These are phyloP conservation scores for Coelastrella sp. DNA, from an alignment of 139 green algal species.

Conservation along the genomic window DNA sequence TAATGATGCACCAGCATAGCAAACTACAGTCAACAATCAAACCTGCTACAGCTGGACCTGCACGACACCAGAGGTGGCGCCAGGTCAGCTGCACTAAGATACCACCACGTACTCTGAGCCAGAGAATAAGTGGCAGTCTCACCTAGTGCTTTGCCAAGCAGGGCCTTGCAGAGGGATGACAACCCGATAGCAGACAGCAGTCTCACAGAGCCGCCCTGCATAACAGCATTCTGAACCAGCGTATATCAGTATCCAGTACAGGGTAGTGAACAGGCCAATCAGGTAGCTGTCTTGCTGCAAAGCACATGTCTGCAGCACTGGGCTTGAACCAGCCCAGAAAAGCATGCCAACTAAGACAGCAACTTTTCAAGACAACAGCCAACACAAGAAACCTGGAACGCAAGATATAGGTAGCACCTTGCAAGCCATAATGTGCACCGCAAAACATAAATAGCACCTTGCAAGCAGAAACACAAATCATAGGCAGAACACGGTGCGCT, in stretches of 20 bases:
- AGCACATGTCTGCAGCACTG: neutral
- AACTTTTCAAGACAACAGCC: neutral
- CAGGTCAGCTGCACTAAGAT: neutral
- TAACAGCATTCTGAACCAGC: neutral
- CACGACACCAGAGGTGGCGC: too few relatives aligned
- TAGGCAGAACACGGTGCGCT: neutral
- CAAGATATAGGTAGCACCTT: too few relatives aligned
- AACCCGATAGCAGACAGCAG: slow-evolving; percentile 53
- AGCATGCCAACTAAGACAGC: neutral
- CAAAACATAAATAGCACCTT: too few relatives aligned
- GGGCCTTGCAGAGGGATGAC: slow-evolving; percentile 54
- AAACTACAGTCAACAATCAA: too few relatives aligned
- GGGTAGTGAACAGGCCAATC: neutral
- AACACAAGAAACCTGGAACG: neutral
- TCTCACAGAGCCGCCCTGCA: slow-evolving; percentile 30
- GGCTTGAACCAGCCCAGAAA: neutral
- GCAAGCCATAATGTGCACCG: too few relatives aligned
- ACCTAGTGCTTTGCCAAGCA: slow-evolving; percentile 78
- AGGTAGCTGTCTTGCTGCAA: neutral
- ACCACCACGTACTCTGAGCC: neutral
- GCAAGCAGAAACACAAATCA: too few relatives aligned
- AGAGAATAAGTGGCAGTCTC: slow-evolving; percentile 36
- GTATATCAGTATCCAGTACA: neutral
- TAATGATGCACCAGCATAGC: too few relatives aligned
- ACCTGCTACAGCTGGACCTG: too few relatives aligned